A percentile compares a stretch with the other conserved stretches of the same genome.
Conservation (phyloP, 2,329 filamentous ascomycete species). For the Botrytis galanthina region DNA sequence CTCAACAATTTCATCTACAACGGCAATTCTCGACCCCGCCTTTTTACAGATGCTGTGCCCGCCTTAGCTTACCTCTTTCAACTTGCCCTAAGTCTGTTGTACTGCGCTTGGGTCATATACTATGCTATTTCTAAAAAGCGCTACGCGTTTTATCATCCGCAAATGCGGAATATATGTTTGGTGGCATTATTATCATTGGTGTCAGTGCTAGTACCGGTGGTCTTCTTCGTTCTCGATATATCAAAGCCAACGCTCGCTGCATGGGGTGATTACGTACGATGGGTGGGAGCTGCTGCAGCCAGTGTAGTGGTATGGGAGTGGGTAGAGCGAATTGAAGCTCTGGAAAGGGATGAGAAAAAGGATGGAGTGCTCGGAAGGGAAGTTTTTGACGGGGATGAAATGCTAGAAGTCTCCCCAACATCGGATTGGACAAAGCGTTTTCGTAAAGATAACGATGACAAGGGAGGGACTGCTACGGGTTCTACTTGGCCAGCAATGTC, state of each 20-base stretch:
- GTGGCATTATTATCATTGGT: constrained; percentile 64
- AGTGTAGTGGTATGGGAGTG: constrained; percentile 82
- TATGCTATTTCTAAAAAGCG: constrained; percentile 68
- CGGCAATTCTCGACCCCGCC: constrained; percentile 61
- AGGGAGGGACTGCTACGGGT: constrained; percentile 28
- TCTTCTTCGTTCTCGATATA: constrained; percentile 74
- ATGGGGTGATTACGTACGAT: constrained; percentile 75
- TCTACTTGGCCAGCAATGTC: constrained; percentile 47
- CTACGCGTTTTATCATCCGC: constrained; percentile 69
- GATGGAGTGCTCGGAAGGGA: constrained; percentile 64
- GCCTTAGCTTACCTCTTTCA: constrained; percentile 73
- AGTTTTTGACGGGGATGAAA: constrained; percentile 71
- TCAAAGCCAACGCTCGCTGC: constrained; percentile 66
- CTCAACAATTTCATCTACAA: constrained; percentile 79
- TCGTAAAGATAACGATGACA: constrained; percentile 24
- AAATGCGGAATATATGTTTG: constrained; percentile 69
- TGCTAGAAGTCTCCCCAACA: constrained; percentile 62
- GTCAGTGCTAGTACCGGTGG: constrained; percentile 67
- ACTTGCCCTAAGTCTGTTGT: constrained; percentile 65
- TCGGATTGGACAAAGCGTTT: constrained; percentile 46
- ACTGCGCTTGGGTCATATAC: constrained; percentile 73
- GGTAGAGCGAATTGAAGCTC: constrained; percentile 73
- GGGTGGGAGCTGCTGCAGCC: constrained; percentile 72
- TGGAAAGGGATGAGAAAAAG: constrained; percentile 26
- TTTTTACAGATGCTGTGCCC: constrained; percentile 86